A percentile compares a stretch with the other conserved stretches of the same genome.
phyloP scores from a whole-genome alignment of 2,329 filamentous ascomycete genomes.

The Xenoacremonium recifei region DNA sequence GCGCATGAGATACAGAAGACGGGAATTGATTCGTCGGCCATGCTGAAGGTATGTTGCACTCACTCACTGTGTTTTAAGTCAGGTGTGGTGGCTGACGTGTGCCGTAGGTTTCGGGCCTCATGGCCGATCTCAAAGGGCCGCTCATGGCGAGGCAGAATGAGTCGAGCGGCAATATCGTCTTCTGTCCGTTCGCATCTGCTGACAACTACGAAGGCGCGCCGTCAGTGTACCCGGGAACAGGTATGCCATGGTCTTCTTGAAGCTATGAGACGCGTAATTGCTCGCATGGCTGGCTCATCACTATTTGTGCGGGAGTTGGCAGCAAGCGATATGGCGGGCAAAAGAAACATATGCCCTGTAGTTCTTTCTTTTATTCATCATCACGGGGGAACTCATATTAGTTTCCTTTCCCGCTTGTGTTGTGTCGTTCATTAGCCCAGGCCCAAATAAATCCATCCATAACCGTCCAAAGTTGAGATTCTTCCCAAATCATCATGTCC shows the following conservation, averaged over 20 bases:
- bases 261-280: too few species aligned
- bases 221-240: conserved; percentile 6
- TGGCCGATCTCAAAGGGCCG: conserved; percentile 15
- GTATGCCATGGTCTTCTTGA: background rate
- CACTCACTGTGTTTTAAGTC: background rate
- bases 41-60: conserved; percentile 18
- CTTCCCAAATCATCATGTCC: too few species aligned
- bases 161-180: conserved; percentile 13
- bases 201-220: conserved; percentile 14
- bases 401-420: too few species aligned
- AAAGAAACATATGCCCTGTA: too few species aligned
- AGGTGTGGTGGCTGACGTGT: background rate
- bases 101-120: conserved; percentile 14
- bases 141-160: conserved; percentile 16
- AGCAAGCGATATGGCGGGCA: too few species aligned
- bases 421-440: too few species aligned
- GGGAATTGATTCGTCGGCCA: conserved; percentile 20
- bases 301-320: too few species aligned
- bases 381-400: too few species aligned
- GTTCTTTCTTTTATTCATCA: too few species aligned
- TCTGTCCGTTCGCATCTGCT: conserved; percentile 20
- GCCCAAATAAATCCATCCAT: too few species aligned
- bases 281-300: too few species aligned
- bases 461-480: too few species aligned
- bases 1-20: conserved; percentile 60